Evolutionary conservation across 1,284 basidiomycete species (phyloP).

Genomic region (Trichosporon inkin): DNA sequence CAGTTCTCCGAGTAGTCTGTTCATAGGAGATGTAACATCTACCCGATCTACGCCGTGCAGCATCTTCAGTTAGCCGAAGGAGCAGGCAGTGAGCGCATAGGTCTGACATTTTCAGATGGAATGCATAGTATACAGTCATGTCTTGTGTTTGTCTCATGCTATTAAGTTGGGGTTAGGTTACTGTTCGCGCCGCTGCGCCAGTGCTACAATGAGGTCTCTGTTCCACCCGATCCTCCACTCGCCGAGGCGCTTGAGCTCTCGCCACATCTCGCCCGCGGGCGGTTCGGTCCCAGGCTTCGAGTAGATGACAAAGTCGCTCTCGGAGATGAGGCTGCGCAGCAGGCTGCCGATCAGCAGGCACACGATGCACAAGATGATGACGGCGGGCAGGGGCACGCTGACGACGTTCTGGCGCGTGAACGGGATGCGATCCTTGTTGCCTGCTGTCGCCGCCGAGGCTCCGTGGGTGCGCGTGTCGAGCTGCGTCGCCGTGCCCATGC

Average conservation of each 20-base stretch:
- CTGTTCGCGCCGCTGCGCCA: conserved; percentile 28
- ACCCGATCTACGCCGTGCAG: not conserved
- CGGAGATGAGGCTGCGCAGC: conserved; percentile 72
- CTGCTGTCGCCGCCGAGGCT: not conserved
- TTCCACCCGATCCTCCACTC: conserved; percentile 54
- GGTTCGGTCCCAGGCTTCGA: conserved; percentile 56
- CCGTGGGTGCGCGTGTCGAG: conserved; percentile 5
- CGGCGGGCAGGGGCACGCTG: conserved; percentile 45
- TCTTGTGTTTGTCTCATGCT: not conserved
- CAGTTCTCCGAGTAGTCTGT: conserved; percentile 41
- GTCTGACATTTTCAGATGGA: too few relatives aligned
- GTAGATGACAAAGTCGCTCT: conserved; percentile 79
- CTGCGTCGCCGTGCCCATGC: conserved; percentile 17
- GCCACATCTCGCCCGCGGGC: conserved; percentile 59
- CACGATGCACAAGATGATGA: conserved; percentile 76
- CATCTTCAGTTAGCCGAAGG: too few relatives aligned
- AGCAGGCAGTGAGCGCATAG: too few relatives aligned
- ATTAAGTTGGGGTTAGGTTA: not conserved
- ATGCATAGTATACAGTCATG: conserved; percentile 8
- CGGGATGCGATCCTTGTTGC: conserved; percentile 1
- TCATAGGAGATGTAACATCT: not conserved
- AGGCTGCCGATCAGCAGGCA: conserved; percentile 88
- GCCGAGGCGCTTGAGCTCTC: conserved; percentile 72
- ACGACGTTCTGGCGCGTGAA: conserved; percentile 11
- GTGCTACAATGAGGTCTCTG: conserved; percentile 54